Evolutionary conservation across 176 grass and related monocot species (phyloP), one percentile per base, ranked within the genome.

Genomic region (Canna indica): DNA sequence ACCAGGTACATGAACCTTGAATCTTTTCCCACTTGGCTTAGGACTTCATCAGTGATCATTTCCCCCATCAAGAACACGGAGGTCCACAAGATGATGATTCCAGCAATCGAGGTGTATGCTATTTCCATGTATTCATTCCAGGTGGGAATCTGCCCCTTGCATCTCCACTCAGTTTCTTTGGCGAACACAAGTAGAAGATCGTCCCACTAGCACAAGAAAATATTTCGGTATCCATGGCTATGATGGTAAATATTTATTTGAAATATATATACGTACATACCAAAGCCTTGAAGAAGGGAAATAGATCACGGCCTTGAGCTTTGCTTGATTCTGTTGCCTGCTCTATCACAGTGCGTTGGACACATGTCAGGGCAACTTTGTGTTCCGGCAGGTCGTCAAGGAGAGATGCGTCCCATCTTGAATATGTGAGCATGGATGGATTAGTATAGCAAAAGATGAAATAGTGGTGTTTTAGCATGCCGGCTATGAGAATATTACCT

Each of bases 301-400:
- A 72, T 1, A 72, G 39, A 28, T 72, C 39, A 28, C 69, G 69
- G 38, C 69, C 69, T 72, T 72, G 69, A 48, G n/a, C 69, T 16
- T 47, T 7, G 38, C 69, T 72, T 0, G 69, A 26, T 20, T 47
- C 69, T 16, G 32, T 38, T 27, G 69, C 69, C 69, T 27, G 28
- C 30, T 72, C 42, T 15, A 54, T 38, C 6, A 72, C 18, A 28
- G 15, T 72, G 44, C 39, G 50, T 29, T 72, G 33, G 7, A 72
- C 7, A 6, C 28, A 18, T 42, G 42, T 72, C 9, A 56, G 47
- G 7, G 52, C 48, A 30, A 53, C 16, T 24, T 72, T 44, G 69
- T 72, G 69, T 13, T 72, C 69, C 2, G 69, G 69, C 16, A 72
- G 30, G 29, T 72, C 69, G n/a, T 72, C 35, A 1, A 72, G 69